Evolutionary conservation across 331 rosid genomes (phyloP), one percentile per base, ranked within the genome.

Genomic region (Prunus yedoensis): DNA sequence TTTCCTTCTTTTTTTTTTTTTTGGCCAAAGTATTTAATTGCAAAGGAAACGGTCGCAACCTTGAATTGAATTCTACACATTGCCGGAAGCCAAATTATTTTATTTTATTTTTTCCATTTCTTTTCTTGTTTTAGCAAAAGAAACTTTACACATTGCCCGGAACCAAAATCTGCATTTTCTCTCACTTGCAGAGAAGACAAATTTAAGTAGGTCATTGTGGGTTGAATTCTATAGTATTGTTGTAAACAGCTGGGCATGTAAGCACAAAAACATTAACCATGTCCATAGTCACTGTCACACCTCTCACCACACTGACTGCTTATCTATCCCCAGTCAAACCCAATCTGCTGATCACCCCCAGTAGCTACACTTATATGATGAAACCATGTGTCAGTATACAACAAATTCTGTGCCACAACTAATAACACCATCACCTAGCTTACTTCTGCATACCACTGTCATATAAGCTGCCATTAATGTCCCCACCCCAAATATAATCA

Each of bases 1-100:
- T 32, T 32, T 4, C 1, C 35, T 32, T 4, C 0, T n/a, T n/a
- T n/a, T n/a, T n/a, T n/a, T 0, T 0, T 4, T 30, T 28, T 28
- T 32, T 32, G 0, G 35, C 35, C 35, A 32, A 4, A 32, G 35
- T 0, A 32, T 32, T 32, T 32, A 32, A 32, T 32, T 4, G 35
- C 35, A 32, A 32, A 32, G 35, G 5, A 32, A 32, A 32, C 1
- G 35, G 35, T 32, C 35, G 35, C 35, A 32, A 4, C 5, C 35
- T 32, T 4, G 35, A 32, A 30, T 4, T 30, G 35, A 30, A 32
- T 32, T 32, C 35, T 32, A 0, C 35, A 32, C 35, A 32, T 4
- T 32, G 1, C 35, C 35, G 6, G 35, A 32, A 32, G 35, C 35
- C 35, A 4, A 4, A 32, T 32, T 32, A 32, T 32, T 30, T 32